Base-by-base conservation (phyloP, 441 rosid genomes). In the Theobroma grandiflorum region DNA sequence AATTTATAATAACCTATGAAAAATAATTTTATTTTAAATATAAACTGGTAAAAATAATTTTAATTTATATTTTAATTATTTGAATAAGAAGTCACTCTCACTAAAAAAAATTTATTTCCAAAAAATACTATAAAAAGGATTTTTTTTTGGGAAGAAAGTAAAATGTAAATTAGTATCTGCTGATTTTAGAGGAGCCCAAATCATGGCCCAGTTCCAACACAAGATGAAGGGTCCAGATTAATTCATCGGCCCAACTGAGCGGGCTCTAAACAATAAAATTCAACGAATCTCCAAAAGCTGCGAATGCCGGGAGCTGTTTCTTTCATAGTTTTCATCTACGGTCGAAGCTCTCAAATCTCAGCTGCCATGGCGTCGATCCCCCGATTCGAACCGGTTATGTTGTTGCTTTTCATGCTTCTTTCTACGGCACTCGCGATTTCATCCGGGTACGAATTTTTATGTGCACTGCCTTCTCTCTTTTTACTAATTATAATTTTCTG, bases 401-500 rank as follows among this genome's bases (percentile, higher is more conserved):
- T 79, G 6, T 2, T 83, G 1, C 75, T 90, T 52, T 66, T 77
- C 67, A 4, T 64, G 18, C 70, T 86, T 63, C 57, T 79, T 77
- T 78, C 82, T 9, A 78, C 86, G 35, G 82, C 78, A 12, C 73
- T 79, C 33, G 85, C 87, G 62, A 78, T 82, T 78, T 81, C 90
- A 6, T 50, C 84, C 6, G 82, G 85, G 91, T 89, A 84, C 16
- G 62, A 16, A 76, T 75, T 67, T 75, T 67, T 80, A 50, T 33
- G n/a, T 7, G 73, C 65, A 33, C 37, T 63, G 20, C 74, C 2
- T 58, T 69, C 45, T 40, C 26, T 81, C 31, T 26, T 22, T 33
- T 55, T 68, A 20, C 66, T 33, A 77, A 53, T 71, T 35, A 0
- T 50, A n/a, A n/a, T 50, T 72, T 37, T 35, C 40, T 63, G 72